phyloP scores from a whole-genome alignment of 768 basidiomycete species.

The Boletus rubropictus region DNA sequence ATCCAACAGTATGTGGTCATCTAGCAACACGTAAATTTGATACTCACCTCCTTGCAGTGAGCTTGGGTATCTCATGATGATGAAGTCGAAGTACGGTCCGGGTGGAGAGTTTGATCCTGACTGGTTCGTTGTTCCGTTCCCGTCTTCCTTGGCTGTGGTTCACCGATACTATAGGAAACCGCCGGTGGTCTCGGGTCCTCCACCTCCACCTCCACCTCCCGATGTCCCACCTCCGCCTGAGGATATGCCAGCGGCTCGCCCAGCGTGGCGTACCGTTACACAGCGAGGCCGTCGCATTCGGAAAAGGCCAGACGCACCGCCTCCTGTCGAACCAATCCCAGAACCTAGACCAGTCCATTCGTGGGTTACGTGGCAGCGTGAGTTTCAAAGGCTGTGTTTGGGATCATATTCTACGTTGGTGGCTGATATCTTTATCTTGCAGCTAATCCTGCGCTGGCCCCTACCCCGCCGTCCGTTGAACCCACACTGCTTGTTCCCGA shows the following conservation, averaged over 20 bases:
- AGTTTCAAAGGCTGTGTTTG: constrained; percentile 31
- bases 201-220: constrained; percentile 41
- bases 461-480: constrained; percentile 57
- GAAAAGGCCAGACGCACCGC: constrained; percentile 35
- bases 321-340: constrained; percentile 29
- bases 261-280: constrained; percentile 59
- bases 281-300: constrained; percentile 39
- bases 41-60: constrained; percentile 43
- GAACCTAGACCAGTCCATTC: constrained; percentile 44
- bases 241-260: constrained; percentile 41
- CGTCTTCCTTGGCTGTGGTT: neutral
- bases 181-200: constrained; percentile 32
- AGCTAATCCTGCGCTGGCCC: constrained; percentile 56
- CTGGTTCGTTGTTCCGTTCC: constrained; percentile 44
- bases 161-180: constrained; percentile 38
- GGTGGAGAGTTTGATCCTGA: constrained; percentile 81
- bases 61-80: constrained; percentile 62
- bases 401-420: neutral
- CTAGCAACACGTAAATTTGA: neutral
- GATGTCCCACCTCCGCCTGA: constrained; percentile 40
- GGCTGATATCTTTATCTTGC: constrained; percentile 7
- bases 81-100: constrained; percentile 75
- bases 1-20: constrained; percentile 63
- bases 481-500: constrained; percentile 59
- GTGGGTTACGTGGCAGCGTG: constrained; percentile 67